phyloP scores from a whole-genome alignment of 169 alveolate genomes.

The Plasmodium vivax region DNA sequence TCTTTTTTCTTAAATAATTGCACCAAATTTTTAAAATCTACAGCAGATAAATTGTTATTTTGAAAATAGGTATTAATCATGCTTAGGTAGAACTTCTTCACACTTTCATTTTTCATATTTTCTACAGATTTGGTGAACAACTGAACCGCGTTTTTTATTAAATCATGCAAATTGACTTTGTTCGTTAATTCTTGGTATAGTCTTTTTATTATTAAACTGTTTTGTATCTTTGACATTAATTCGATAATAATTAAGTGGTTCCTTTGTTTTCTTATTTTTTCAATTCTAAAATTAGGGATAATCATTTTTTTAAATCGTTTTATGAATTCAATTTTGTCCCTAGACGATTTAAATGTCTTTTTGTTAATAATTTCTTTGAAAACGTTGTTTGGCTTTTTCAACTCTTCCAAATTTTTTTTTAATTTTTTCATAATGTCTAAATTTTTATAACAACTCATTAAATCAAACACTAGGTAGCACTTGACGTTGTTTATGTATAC shows the following conservation, averaged over 20 bases:
- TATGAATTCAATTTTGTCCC: constrained; percentile 57
- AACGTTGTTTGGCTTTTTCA: constrained; percentile 40
- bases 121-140: constrained; percentile 6
- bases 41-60: constrained; percentile 6
- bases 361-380: constrained; percentile 54
- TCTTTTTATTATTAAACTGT: constrained; percentile 57
- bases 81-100: constrained; percentile 22
- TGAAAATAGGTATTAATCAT: constrained; percentile 32
- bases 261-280: constrained; percentile 58
- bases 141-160: constrained; percentile 13
- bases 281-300: constrained; percentile 61
- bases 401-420: constrained; percentile 57
- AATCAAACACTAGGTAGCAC: constrained; percentile 39
- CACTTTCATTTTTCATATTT: constrained; percentile 30
- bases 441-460: constrained; percentile 53
- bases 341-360: constrained; percentile 51
- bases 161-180: constrained; percentile 42
- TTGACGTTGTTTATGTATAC: constrained; percentile 49
- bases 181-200: constrained; percentile 40
- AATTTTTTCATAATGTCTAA: constrained; percentile 39
- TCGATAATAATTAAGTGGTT: constrained; percentile 60
- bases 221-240: constrained; percentile 64
- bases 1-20: constrained; percentile 59
- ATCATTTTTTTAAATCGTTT: constrained; percentile 59
- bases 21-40: constrained; percentile 37